Conservation (phyloP, 495 filamentous ascomycete genomes). For the Penicillium lagena region DNA sequence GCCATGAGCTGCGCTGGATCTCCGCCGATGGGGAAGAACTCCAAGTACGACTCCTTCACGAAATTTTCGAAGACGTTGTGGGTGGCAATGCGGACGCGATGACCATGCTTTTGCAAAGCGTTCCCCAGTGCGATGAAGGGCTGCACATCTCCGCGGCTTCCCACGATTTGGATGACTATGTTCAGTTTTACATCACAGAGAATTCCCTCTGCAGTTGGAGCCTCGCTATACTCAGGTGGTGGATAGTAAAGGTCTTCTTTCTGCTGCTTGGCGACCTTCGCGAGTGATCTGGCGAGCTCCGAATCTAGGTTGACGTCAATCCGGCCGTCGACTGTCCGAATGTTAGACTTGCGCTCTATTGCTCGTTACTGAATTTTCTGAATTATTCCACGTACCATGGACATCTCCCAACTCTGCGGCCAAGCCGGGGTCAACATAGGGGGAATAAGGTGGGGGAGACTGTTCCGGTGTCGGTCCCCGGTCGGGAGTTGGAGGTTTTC, state of each 20-base stretch:
- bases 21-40: conserved; percentile 56
- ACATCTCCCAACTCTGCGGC: background rate
- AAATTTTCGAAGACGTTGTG: conserved; percentile 53
- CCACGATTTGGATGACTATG: conserved; percentile 48
- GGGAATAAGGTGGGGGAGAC: conserved; percentile 7
- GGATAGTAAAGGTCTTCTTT: background rate
- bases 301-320: conserved; percentile 9
- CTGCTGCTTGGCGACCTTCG: conserved; percentile 1
- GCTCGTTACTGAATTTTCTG: background rate
- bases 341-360: background rate
- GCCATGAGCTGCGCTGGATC: conserved; percentile 57
- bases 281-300: conserved; percentile 1
- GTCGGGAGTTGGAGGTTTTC: conserved; percentile 1
- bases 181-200: conserved; percentile 14
- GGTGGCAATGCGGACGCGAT: conserved; percentile 54
- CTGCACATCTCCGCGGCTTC: conserved; percentile 45
- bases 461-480: background rate
- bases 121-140: conserved; percentile 46
- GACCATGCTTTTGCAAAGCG: conserved; percentile 31
- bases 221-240: background rate
- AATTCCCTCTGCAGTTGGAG: background rate
- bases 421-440: conserved; percentile 9
- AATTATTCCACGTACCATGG: background rate
- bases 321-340: conserved; percentile 2
- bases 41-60: conserved; percentile 42